Evolutionary conservation across 2,329 filamentous ascomycete species (phyloP).

Genomic region (Claviceps digitariae): DNA sequence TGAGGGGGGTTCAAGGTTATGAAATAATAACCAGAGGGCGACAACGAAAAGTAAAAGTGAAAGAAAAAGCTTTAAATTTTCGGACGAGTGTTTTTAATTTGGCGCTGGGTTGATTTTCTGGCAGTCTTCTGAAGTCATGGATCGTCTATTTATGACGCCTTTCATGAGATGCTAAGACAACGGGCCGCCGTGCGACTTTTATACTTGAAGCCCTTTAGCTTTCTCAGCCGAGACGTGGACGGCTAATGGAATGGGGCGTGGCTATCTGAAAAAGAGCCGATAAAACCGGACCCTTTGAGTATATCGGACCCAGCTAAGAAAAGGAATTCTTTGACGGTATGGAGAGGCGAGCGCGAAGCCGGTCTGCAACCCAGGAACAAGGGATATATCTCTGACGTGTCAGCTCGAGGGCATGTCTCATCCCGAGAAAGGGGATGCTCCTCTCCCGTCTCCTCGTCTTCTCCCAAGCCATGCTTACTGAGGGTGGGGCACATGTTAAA

Average conservation of each 20-base stretch:
- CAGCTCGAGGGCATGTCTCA: conserved; percentile 14
- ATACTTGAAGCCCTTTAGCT: conserved; percentile 1
- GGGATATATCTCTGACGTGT: conserved; percentile 13
- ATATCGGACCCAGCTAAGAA: neutral
- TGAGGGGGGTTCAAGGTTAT: neutral
- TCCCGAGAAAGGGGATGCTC: conserved; percentile 11
- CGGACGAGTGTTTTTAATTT: neutral
- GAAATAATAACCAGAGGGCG: neutral
- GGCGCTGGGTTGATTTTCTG: neutral
- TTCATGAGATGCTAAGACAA: neutral
- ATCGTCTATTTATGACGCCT: neutral
- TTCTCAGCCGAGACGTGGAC: neutral
- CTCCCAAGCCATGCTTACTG: conserved; percentile 5
- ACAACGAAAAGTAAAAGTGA: neutral
- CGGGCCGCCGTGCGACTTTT: conserved; percentile 7
- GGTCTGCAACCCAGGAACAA: conserved; percentile 2
- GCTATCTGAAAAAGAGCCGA: neutral
- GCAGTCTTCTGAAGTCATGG: neutral
- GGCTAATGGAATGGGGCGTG: neutral
- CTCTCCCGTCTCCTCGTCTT: conserved; percentile 7
- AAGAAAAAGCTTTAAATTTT: neutral
- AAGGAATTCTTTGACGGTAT: neutral
- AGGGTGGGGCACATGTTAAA: neutral
- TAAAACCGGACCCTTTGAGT: neutral
- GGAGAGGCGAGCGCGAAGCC: neutral